These are phyloP conservation scores for Spergularia bocconei DNA, from an alignment of 148 eudicot species.

Conservation along the genomic window DNA sequence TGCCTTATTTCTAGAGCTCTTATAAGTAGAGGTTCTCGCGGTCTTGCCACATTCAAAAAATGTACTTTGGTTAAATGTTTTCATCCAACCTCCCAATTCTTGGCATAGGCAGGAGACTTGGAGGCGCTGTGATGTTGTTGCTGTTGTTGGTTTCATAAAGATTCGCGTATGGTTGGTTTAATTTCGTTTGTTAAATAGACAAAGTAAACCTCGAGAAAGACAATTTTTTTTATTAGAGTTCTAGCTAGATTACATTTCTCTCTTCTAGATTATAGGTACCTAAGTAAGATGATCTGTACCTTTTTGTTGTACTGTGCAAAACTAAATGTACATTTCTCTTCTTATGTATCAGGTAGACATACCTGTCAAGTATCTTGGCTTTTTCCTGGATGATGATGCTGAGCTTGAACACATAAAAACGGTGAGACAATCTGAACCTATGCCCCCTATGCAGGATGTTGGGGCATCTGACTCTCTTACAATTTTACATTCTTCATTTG, in stretches of 20 bases:
- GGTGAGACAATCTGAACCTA: conserved; percentile 39
- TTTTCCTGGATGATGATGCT: conserved; percentile 94
- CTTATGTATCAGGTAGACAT: conserved; percentile 72
- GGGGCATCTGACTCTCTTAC: background rate
- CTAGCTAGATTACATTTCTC: too few relatives aligned
- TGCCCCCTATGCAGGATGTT: background rate
- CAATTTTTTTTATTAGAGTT: too few relatives aligned
- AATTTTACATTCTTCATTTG: background rate
- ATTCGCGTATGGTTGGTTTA: background rate
- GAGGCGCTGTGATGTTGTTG: too few relatives aligned
- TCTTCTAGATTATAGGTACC: background rate
- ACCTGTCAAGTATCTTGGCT: conserved; percentile 90
- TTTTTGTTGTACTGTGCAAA: background rate
- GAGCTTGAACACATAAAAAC: conserved; percentile 76
- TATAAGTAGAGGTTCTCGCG: background rate
- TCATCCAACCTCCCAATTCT: too few relatives aligned
- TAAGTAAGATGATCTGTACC: background rate
- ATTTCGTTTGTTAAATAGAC: background rate
- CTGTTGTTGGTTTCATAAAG: background rate
- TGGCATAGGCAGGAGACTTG: too few relatives aligned
- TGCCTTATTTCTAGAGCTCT: background rate
- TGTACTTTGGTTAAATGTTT: background rate
- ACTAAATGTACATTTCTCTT: conserved; percentile 2
- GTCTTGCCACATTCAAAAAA: background rate
- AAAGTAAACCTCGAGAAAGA: background rate